Conservation (phyloP, 768 basidiomycete species). For the Tephrocybe sp. region DNA sequence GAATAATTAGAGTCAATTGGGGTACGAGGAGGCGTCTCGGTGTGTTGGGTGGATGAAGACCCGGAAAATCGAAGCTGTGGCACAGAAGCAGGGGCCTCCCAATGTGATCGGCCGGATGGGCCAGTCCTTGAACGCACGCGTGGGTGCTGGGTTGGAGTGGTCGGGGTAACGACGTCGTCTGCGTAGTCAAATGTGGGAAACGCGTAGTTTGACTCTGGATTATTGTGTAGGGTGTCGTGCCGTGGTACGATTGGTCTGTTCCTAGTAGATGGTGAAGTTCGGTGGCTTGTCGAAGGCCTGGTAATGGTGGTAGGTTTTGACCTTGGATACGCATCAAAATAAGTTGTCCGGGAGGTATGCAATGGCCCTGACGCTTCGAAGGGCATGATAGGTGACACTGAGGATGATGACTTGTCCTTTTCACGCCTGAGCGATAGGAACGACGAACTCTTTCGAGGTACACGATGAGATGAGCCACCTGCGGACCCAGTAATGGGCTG, state of each 20-base stretch:
- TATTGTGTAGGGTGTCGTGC: conserved; percentile 12
- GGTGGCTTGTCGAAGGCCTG: conserved; percentile 26
- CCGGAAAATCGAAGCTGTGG: conserved; percentile 64
- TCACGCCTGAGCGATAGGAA: conserved; percentile 57
- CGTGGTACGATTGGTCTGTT: conserved; percentile 14
- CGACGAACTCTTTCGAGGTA: conserved; percentile 54
- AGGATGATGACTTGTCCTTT: conserved; percentile 37
- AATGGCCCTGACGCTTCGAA: conserved; percentile 27
- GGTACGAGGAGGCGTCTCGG: conserved; percentile 72
- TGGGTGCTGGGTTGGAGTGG: conserved; percentile 31
- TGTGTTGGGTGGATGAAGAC: conserved; percentile 64
- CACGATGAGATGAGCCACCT: conserved; percentile 33
- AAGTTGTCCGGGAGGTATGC: conserved; percentile 31
- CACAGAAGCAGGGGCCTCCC: conserved; percentile 42
- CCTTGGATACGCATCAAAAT: conserved; percentile 47
- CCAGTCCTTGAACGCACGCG: conserved; percentile 60
- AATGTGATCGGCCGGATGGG: conserved; percentile 48
- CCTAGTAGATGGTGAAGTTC: conserved; percentile 23
- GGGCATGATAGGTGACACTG: conserved; percentile 19
- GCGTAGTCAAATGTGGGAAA: conserved; percentile 41
- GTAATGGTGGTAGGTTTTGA: conserved; percentile 34
- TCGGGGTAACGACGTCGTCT: conserved; percentile 25
- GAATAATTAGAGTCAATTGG: conserved; percentile 50
- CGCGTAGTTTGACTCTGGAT: conserved; percentile 32
- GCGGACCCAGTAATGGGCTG: conserved; percentile 28